Base-by-base conservation (phyloP, 345 rosid genomes). In the Pugionium dolabratum region DNA sequence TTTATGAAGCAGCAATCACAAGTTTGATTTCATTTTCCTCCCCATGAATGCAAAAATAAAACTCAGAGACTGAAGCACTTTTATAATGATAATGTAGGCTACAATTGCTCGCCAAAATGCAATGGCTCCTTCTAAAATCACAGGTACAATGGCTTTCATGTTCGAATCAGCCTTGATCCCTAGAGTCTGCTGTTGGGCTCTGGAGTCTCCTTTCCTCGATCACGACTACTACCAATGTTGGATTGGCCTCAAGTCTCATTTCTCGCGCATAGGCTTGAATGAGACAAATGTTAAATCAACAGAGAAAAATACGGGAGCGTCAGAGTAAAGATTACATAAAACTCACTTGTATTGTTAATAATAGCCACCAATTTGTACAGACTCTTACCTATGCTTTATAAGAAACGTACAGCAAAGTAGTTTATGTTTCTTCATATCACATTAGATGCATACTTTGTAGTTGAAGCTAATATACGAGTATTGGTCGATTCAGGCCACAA, bases 71-170 rank as follows among this genome's bases (percentile, higher is more conserved):
- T 51, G 41, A 62, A 48, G 40, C 33, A 43, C 32, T 32, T 43
- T 29, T 1, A 4, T 31, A 31, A 54, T 46, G 50, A 6, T 33
- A 49, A 56, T 33, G 41, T 80, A 90, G 96, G 90, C 90, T 11
- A 88, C 95, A 3, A 67, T 90, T 41, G 81, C 82, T 34, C 69
- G 37, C 0, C 96, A 83, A 64, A 82, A 83, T 31, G 82, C 90
- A 54, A 84, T 85, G 57, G 84, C 79, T 32, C 96, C 97, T 0
- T 67, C 67, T 30, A 86, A 76, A 75, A 82, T 94, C 62, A 80
- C 82, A 0, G 79, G 86, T 51, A 90, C 99, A 30, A 83, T 94
- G 96, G 96, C 96, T 7, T 94, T 94, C 79, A 94, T 94, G 99
- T 88, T 93, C 3, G 97, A 93, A 71, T 88, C 98, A 7, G 86